Base-by-base conservation (phyloP, 805 yeast species). In the Kazachstania psychrophila region DNA sequence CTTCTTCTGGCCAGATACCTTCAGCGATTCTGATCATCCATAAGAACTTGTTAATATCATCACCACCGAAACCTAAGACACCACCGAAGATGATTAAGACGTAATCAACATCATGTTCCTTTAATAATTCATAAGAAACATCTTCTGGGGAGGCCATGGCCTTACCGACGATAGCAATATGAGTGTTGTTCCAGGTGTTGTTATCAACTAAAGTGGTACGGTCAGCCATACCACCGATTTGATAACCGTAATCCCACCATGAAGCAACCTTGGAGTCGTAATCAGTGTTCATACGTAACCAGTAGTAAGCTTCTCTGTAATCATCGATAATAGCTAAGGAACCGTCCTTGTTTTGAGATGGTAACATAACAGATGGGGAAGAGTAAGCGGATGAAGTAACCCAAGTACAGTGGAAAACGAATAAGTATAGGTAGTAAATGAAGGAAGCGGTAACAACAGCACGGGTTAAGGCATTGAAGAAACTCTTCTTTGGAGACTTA, bases 211-310 rank as follows among this genome's bases (percentile, higher is more conserved):
- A 70, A 5, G 99, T 92, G 46, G 97, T 89, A 57, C 99, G 77
- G 64, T 92, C 98, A 31, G 98, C 98, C 97, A 92, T 92, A 45
- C 99, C 99, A 51, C 98, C 98, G 54, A 92, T 92, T 68, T 92
- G 99, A 64, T 92, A 92, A 38, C 99, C 99, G 57, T 94, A 94
- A 68, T 94, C 98, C 99, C 99, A 92, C 98, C 99, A 92, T 9
- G 96, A 80, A 81, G 94, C 86, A 43, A 92, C 82, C 61, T 84
- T 88, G 24, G 96, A 83, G 58, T 92, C 97, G 59, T 92, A 96
- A 3, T 83, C 77, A 1, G 98, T 92, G 66, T 92, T 92, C 95
- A 89, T 88, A 56, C 98, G 78, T 51, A 92, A 69, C 98, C 98
- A 92, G 61, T 89, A 92, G 68, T 92, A 92, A 9, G 97, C 98